phyloP scores from a whole-genome alignment of 345 rosid genomes.

The Eucalyptus guilfoylei region DNA sequence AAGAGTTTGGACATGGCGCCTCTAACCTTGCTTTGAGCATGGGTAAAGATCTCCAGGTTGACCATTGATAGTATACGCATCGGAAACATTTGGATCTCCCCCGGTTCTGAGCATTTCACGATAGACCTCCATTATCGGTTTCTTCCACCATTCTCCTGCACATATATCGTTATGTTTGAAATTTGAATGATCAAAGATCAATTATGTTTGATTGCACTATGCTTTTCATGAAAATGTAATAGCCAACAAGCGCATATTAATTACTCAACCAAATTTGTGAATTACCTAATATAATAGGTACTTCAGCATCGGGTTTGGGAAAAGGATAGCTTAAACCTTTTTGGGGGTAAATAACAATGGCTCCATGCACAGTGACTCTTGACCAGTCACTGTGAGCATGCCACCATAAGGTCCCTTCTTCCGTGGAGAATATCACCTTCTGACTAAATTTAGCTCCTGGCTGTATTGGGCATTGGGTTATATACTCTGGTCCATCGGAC shows the following conservation, averaged over 20 bases:
- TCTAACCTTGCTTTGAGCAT: constrained; percentile 14
- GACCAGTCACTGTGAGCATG: constrained; percentile 19
- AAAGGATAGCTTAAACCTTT: constrained; percentile 14
- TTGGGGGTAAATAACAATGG: constrained; percentile 17
- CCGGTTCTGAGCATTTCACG: constrained; percentile 1
- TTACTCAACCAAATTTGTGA: not conserved
- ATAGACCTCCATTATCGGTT: constrained; percentile 3
- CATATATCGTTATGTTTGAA: not conserved
- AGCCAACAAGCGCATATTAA: not conserved
- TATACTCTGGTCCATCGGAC: constrained; percentile 35
- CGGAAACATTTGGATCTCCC: constrained; percentile 11
- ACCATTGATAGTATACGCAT: constrained; percentile 17
- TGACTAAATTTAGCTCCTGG: constrained; percentile 9
- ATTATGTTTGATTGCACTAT: not conserved
- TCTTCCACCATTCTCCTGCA: constrained; percentile 36
- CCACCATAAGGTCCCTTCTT: constrained; percentile 19
- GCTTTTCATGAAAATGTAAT: not conserved
- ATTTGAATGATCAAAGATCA: not conserved
- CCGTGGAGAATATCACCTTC: constrained; percentile 12
- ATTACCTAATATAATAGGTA: constrained; percentile 21
- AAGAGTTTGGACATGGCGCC: not conserved
- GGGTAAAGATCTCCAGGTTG: constrained; percentile 32
- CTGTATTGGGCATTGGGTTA: constrained; percentile 30
- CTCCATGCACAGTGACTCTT: constrained; percentile 24
- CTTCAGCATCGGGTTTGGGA: constrained; percentile 4